Base-by-base conservation (phyloP, 2,329 filamentous ascomycete species). In the Blumeriella jaapii region DNA sequence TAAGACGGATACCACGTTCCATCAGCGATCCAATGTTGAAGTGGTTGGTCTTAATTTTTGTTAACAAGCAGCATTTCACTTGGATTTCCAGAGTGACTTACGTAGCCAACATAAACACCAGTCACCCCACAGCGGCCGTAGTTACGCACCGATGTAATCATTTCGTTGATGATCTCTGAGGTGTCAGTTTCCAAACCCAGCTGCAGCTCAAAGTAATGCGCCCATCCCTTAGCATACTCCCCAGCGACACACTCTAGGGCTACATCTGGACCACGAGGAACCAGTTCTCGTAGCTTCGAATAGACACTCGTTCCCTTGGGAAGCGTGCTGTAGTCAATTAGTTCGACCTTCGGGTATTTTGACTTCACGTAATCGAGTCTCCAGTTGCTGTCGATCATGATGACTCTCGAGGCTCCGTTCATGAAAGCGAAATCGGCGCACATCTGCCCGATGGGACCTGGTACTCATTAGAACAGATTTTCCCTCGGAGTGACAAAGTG, bases 1-100 rank as follows among this genome's bases (percentile, higher is more conserved):
- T 86, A 28, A 93, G 69, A 1, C 82, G 77, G 47, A 93, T 74
- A n/a, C 84, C 84, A 19, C 82, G 76, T 60, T 93, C 75, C 84
- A 93, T 93, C 10, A 93, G 55, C 0, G 82, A 77, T 7, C 85
- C 49, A 13, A 54, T 51, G 22, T 50, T 49, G 39, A 54, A 51
- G 18, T 52, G 49, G 23, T 53, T 53, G 9, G 45, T 45, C 40
- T 47, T 16, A 8, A 4, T 11, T 24, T 9, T 24, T n/a, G n/a
- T 12, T 10, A 23, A 38, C 31, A 39, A 39, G 34, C 12, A 23
- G 26, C 13, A 22, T 18, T 17, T 11, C n/a, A 16, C 5, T 19
- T 18, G n/a, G n/a, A 13, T 5, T n/a, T 12, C 14, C 12, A 6
- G 25, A 31, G 13, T 11, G 34, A n/a, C 67, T 55, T 47, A 71